Percentiles rank a stretch among this genome's conserved stretches.
Conservation (phyloP, 2,329 filamentous ascomycete genomes). For the Trichoderma polysporum region DNA sequence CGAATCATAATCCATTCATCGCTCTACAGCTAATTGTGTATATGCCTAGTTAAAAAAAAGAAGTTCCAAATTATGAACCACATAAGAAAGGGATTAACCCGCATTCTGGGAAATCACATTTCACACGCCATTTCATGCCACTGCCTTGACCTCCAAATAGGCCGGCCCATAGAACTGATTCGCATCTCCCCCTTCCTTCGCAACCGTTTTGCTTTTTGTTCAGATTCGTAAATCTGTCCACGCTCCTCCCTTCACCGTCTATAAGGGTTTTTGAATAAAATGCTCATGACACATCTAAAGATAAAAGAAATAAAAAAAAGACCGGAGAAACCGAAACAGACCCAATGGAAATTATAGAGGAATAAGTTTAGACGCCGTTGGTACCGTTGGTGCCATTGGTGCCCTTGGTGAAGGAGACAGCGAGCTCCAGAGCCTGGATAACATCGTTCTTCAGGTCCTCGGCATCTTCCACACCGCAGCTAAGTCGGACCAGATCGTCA, state of each 20-base stretch:
- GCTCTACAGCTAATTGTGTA: background rate
- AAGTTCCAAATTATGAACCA: background rate
- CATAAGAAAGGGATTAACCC: background rate
- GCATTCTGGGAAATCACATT: background rate
- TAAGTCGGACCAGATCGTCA: constrained; percentile 89
- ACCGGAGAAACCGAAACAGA: background rate
- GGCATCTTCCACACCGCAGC: constrained; percentile 90
- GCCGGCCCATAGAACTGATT: background rate
- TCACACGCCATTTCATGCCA: constrained; percentile 8
- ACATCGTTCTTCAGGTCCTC: constrained; percentile 82
- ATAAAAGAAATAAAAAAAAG: background rate
- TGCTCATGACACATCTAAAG: constrained; percentile 3
- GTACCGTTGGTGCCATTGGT: constrained; percentile 31
- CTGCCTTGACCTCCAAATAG: background rate
- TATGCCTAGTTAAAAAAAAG: background rate
- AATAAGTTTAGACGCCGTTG: background rate
- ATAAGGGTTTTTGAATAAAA: constrained; percentile 14
- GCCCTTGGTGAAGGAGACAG: constrained; percentile 47
- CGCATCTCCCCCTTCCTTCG: background rate
- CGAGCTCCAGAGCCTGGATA: constrained; percentile 76
- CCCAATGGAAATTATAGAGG: background rate
- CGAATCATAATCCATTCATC: background rate
- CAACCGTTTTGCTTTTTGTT: background rate
- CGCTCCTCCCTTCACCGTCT: constrained; percentile 10
- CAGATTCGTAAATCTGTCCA: background rate